phyloP scores from a whole-genome alignment of 2,329 filamentous ascomycete species.

The Trichoderma sp. region DNA sequence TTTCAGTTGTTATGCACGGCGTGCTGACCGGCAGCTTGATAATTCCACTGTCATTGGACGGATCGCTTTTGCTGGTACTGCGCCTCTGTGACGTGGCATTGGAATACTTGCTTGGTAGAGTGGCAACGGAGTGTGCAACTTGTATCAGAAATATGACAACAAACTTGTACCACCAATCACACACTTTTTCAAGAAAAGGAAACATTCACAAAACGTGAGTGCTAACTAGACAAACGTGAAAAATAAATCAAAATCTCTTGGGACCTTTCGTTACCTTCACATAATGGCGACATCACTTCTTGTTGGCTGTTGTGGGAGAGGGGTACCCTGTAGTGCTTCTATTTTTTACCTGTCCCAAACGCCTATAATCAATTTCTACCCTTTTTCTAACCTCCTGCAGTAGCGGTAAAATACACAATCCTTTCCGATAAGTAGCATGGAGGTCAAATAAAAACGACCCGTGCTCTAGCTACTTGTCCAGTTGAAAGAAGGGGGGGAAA shows the following conservation, averaged over 20 bases:
- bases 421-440: not conserved
- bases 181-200: not conserved
- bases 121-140: not conserved
- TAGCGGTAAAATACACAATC: constrained; percentile 1
- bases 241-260: not conserved
- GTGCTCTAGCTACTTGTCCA: not conserved
- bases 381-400: not conserved
- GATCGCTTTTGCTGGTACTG: not conserved
- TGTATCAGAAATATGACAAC: not conserved
- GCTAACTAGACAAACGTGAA: not conserved
- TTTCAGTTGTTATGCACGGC: not conserved
- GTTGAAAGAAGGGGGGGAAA: not conserved
- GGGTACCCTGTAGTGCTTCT: not conserved
- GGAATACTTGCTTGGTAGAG: not conserved
- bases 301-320: not conserved
- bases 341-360: not conserved
- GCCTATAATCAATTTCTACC: not conserved
- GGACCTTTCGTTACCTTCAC: not conserved
- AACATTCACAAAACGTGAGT: not conserved
- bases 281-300: not conserved
- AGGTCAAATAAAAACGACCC: not conserved
- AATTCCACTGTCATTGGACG: not conserved
- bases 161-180: not conserved
- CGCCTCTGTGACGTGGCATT: constrained; percentile 19
- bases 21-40: constrained; percentile 3